Conservation (phyloP, 176 grass and related monocot species). For the Oropetium thomaeum region DNA sequence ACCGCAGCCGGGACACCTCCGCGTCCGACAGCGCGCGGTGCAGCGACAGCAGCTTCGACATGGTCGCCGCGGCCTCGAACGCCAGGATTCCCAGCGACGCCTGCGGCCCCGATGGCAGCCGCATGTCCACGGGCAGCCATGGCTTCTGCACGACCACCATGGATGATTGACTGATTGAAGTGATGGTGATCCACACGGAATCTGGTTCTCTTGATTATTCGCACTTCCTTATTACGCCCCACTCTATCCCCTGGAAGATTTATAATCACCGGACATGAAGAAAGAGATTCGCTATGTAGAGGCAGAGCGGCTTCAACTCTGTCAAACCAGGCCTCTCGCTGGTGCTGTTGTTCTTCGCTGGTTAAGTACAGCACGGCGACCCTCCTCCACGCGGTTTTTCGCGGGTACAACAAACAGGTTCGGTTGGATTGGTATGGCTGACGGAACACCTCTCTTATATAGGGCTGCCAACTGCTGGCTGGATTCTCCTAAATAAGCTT, state of each 20-base stretch:
- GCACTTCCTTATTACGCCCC: not conserved
- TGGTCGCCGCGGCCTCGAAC: slow-evolving; percentile 75
- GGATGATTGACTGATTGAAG: not conserved
- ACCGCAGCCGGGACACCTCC: slow-evolving; percentile 56
- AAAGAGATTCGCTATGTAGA: not conserved
- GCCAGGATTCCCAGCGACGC: slow-evolving; percentile 70
- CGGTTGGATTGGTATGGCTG: slow-evolving; percentile 26
- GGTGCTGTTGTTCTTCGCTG: not conserved
- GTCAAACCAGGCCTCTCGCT: slow-evolving; percentile 15
- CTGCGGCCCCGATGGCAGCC: slow-evolving; percentile 44
- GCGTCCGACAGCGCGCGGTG: slow-evolving; percentile 64
- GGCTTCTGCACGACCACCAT: slow-evolving; percentile 74
- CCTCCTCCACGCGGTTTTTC: slow-evolving; percentile 41
- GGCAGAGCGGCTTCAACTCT: not conserved
- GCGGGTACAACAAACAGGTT: slow-evolving; percentile 16
- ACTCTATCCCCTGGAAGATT: not conserved
- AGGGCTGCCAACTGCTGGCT: not conserved
- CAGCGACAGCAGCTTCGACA: slow-evolving; percentile 81
- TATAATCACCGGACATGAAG: slow-evolving; percentile 15
- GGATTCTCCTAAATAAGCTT: not conserved
- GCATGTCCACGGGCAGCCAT: slow-evolving; percentile 50
- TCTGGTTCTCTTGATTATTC: too few species aligned
- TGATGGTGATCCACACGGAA: not conserved
- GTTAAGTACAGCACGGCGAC: not conserved
- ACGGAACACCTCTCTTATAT: slow-evolving; percentile 21